Evolutionary conservation across 805 yeast species (phyloP).

Genomic region (Clavispora santaluciae): DNA sequence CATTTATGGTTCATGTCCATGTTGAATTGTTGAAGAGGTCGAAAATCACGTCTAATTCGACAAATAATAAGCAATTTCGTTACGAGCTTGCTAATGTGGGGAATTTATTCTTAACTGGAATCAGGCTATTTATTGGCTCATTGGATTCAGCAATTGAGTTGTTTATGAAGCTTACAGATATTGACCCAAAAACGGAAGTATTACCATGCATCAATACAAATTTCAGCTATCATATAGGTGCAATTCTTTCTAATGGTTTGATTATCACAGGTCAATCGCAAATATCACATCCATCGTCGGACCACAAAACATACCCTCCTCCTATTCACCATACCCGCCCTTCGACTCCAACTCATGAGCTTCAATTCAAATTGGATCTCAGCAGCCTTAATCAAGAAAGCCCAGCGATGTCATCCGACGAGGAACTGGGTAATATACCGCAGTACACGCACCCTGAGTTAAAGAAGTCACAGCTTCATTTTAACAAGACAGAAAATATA

Average conservation of each 20-base stretch:
- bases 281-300: slow-evolving; percentile 75
- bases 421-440: slow-evolving; percentile 57
- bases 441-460: slow-evolving; percentile 78
- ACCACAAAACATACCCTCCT: slow-evolving; percentile 16
- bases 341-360: slow-evolving; percentile 12
- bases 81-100: slow-evolving; percentile 82
- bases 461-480: slow-evolving; percentile 67
- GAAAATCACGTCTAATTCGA: slow-evolving; percentile 26
- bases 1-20: slow-evolving; percentile 75
- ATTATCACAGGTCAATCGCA: slow-evolving; percentile 88
- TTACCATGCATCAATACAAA: slow-evolving; percentile 82
- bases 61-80: slow-evolving; percentile 51
- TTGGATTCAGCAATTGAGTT: slow-evolving; percentile 80
- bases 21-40: slow-evolving; percentile 69
- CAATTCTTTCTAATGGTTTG: slow-evolving; percentile 61
- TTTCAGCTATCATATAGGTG: slow-evolving; percentile 83
- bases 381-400: neutral
- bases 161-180: slow-evolving; percentile 57
- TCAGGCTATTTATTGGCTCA: slow-evolving; percentile 76
- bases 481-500: slow-evolving; percentile 51
- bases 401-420: slow-evolving; percentile 17
- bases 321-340: slow-evolving; percentile 16
- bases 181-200: slow-evolving; percentile 50
- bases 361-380: neutral
- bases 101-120: slow-evolving; percentile 77